A percentile compares a stretch with the other conserved stretches of the same genome.
phyloP scores from a whole-genome alignment of 768 basidiomycete genomes.

The Xerocomellus amylosporus region DNA sequence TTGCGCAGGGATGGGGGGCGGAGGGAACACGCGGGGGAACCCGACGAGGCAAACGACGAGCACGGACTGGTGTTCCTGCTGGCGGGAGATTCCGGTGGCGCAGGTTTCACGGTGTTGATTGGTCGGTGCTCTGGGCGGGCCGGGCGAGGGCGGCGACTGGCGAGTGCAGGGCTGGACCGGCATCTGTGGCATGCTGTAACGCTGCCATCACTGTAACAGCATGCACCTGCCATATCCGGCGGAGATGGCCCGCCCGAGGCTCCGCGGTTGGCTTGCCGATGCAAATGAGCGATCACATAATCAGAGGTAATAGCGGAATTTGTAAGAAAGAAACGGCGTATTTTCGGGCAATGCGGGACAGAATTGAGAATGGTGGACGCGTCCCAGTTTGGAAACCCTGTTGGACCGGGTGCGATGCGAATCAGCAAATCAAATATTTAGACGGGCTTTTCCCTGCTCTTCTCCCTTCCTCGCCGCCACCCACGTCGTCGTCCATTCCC shows the following conservation, averaged over 20 bases:
- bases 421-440: conserved; percentile 40
- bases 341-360: conserved; percentile 30
- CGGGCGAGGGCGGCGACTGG: conserved; percentile 20
- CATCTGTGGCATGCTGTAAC: conserved; percentile 21
- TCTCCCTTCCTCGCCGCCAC: conserved; percentile 24
- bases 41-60: conserved; percentile 8
- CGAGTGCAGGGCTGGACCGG: conserved; percentile 27
- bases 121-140: conserved; percentile 16
- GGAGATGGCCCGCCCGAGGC: conserved; percentile 26
- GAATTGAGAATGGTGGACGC: conserved; percentile 10
- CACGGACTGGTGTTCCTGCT: neutral
- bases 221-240: conserved; percentile 18
- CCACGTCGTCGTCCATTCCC: conserved; percentile 14
- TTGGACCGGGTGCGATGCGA: conserved; percentile 33
- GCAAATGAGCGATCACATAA: conserved; percentile 25
- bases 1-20: conserved; percentile 8
- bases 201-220: conserved; percentile 26
- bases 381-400: conserved; percentile 16
- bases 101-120: conserved; percentile 11
- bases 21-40: conserved; percentile 16
- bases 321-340: conserved; percentile 23
- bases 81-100: conserved; percentile 30
- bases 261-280: conserved; percentile 33
- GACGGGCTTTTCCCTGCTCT: conserved; percentile 30
- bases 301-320: conserved; percentile 33